Evolutionary conservation across 2,329 filamentous ascomycete genomes (phyloP).

Genomic region (Penicillium hordei): DNA sequence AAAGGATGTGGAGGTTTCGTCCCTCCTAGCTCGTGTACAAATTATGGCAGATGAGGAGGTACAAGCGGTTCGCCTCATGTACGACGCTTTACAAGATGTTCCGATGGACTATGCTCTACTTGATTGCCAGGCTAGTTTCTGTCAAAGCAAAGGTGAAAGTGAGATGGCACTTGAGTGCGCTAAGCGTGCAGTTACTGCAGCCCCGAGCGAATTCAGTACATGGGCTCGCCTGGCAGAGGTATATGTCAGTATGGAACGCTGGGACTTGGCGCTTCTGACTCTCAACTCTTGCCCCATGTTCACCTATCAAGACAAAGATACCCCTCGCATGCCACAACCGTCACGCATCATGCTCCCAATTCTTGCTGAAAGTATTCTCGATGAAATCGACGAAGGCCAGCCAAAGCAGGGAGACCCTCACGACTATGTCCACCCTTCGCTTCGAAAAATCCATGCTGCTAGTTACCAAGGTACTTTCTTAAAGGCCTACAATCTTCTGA

Average conservation of each 20-base stretch:
- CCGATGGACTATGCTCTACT: constrained; percentile 98
- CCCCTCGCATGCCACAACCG: constrained; percentile 89
- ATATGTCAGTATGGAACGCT: constrained; percentile 90
- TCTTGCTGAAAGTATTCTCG: constrained; percentile 81
- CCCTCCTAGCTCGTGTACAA: constrained; percentile 83
- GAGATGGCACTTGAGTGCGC: constrained; percentile 89
- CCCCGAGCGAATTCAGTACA: constrained; percentile 94
- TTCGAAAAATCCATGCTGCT: constrained; percentile 81
- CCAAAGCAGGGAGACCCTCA: constrained; percentile 68
- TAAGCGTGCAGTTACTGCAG: constrained; percentile 89
- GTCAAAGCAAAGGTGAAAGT: constrained; percentile 81
- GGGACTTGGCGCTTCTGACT: constrained; percentile 92
- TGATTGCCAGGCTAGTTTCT: constrained; percentile 89
- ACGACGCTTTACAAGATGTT: constrained; percentile 83
- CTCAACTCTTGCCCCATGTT: constrained; percentile 99
- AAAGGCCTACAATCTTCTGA: constrained; percentile 89
- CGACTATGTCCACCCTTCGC: constrained; percentile 82
- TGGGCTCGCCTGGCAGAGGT: constrained; percentile 94
- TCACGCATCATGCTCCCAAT: constrained; percentile 84
- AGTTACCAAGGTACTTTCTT: constrained; percentile 94
- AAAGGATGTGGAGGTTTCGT: constrained; percentile 90
- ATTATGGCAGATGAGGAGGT: constrained; percentile 97
- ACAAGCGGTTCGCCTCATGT: constrained; percentile 83
- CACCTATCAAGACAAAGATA: constrained; percentile 98
- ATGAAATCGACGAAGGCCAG: constrained; percentile 93